Base-by-base conservation (phyloP, 1,284 basidiomycete species). In the Rhizoctonia solani region DNA sequence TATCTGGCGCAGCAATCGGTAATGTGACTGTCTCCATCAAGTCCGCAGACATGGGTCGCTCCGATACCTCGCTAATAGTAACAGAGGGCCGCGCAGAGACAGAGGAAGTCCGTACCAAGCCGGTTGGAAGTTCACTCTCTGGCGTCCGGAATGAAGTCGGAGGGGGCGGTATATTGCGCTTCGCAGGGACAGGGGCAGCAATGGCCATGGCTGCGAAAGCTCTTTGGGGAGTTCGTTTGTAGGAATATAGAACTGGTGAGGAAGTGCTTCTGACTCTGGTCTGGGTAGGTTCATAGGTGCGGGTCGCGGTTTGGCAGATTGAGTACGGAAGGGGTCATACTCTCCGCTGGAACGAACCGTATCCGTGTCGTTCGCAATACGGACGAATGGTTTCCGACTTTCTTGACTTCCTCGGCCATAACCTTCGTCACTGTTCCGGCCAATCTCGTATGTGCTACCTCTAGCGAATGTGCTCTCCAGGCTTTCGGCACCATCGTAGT, bases 281-380 rank as follows among this genome's bases (percentile, higher is more conserved):
- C 58, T 34, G n/a, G 58, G 58, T 14, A 63, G 46, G 3, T 16
- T 30, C n/a, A 25, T 37, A 6, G 13, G 21, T 8, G 32, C 14
- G 6, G 30, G 21, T 13, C 47, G 58, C 30, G n/a, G 14, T 42
- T 44, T 9, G 25, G 25, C 23, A 11, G n/a, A 41, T 19, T 34
- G 29, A 19, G 47, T 34, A 27, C 47, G 58, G 58, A 50, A 63
- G 16, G 56, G 58, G 29, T 63, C 58, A 34, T 63, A 63, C n/a
- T 63, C 58, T n/a, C 47, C 58, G n/a, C 58, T 63, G n/a, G 58
- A 63, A 16, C 58, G 58, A 21, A 63, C 29, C 8, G 58, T 50
- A 37, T 63, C 58, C n/a, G 58, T 39, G 34, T 63, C 58, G 58
- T 63, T 29, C 11, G 46, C 46, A 39, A 46, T 30, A 34, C 58